These are phyloP conservation scores for Dioszegia aurantiaca DNA, from an alignment of 768 basidiomycete species.

Conservation along the genomic window DNA sequence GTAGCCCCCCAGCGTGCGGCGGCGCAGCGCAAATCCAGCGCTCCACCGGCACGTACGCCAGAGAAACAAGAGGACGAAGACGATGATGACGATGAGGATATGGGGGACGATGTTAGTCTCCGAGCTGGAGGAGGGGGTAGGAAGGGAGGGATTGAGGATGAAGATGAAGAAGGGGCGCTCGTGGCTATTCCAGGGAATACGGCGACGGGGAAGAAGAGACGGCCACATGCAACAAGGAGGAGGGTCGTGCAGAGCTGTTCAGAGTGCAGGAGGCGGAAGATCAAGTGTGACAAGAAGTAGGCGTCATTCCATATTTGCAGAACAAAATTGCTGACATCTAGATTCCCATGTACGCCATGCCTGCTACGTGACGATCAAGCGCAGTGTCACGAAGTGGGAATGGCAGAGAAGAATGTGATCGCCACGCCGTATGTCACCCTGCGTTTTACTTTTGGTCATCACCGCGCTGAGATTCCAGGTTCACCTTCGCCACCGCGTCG, in stretches of 20 bases:
- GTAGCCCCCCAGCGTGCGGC: too few relatives aligned
- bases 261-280: constrained; percentile 52
- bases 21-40: too few relatives aligned
- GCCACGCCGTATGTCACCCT: constrained; percentile 20
- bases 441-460: background rate
- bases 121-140: background rate
- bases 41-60: too few relatives aligned
- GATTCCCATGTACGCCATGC: constrained; percentile 51
- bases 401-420: constrained; percentile 40
- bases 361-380: constrained; percentile 45
- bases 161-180: background rate
- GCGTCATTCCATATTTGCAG: background rate
- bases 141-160: constrained; percentile 7
- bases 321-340: constrained; percentile 10
- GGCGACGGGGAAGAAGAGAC: constrained; percentile 21
- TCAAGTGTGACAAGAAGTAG: constrained; percentile 52
- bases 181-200: background rate
- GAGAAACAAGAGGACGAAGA: background rate
- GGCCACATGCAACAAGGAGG: constrained; percentile 42
- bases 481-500: constrained; percentile 34
- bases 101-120: background rate
- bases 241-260: constrained; percentile 52
- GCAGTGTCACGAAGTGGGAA: constrained; percentile 49
- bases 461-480: constrained; percentile 11
- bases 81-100: background rate